phyloP scores from a whole-genome alignment of 371 early-diverging fungal genomes.

The Ordospora pajunii region DNA sequence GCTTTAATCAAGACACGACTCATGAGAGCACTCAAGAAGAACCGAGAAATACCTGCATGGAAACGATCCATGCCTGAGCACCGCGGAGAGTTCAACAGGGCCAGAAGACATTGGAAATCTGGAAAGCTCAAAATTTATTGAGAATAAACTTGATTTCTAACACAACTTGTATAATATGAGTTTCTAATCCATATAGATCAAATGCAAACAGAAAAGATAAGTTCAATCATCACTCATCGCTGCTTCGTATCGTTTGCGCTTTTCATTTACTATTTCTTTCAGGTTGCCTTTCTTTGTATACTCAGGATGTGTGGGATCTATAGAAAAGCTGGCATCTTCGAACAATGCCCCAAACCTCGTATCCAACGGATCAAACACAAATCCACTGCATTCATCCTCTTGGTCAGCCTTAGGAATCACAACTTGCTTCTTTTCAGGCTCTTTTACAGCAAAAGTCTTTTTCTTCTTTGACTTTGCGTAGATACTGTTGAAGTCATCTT shows the following conservation, averaged over 20 bases:
- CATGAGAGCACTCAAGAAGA: conserved; percentile 52
- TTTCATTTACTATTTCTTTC: conserved; percentile 15
- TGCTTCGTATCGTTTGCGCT: background rate
- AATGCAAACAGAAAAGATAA: no score
- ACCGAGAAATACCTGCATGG: conserved; percentile 58
- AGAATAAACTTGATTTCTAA: conserved; percentile 8
- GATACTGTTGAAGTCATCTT: background rate
- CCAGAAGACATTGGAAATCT: conserved; percentile 57
- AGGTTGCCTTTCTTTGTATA: background rate
- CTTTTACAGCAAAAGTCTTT: background rate
- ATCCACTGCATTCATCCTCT: conserved; percentile 7
- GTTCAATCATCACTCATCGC: background rate
- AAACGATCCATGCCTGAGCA: conserved; percentile 55
- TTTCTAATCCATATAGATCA: background rate
- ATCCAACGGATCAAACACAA: conserved; percentile 25
- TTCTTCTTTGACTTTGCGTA: background rate
- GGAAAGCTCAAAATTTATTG: conserved; percentile 56
- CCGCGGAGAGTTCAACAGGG: conserved; percentile 50
- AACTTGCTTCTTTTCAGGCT: background rate
- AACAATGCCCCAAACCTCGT: conserved; percentile 20
- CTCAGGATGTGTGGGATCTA: conserved; percentile 38
- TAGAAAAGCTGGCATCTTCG: background rate
- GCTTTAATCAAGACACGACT: conserved; percentile 57
- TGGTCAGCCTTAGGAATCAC: background rate
- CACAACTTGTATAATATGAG: background rate